Base-by-base conservation (phyloP, 2,329 filamentous ascomycete species). In the Chrysosporium queenslandicum region DNA sequence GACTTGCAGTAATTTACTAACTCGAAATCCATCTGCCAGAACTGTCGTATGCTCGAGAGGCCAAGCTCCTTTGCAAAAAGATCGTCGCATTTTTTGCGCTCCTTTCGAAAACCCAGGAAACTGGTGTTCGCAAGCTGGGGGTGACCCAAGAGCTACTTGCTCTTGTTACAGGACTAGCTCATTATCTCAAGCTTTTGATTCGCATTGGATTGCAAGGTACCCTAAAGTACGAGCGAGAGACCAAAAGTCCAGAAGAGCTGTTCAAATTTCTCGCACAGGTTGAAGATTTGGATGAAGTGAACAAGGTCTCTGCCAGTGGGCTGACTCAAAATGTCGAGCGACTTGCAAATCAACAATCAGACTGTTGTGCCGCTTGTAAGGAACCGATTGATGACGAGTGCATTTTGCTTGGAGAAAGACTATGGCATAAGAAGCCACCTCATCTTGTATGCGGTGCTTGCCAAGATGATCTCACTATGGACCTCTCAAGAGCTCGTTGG, bases 61-160 rank as follows among this genome's bases (percentile, higher is more conserved):
- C 92, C n/a, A 98, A 98, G 70, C 77, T 98, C 47, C 80, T 98
- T n/a, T 98, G 92, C 76, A 98, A 98, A 71, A 98, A 98, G 70
- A 94, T 98, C 51, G 92, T 98, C 4, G 87, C 91, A 23, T 98
- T 98, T 74, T 98, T 98, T 68, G 89, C 89, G 11, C 75, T 98
- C 16, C 77, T 98, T 7, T 94, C 91, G 4, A 95, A 95, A 68
- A 92, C 90, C 1, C 91, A 97, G 65, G 90, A 96, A 63, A 87
- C 83, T 7, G 87, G 85, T n/a, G 82, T 87, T 34, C 80, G 87
- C 53, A 92, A 96, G 66, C 80, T 97, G 39, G 92, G 92, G 40
- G 92, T 98, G 29, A 98, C 92, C 7, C 92, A 98, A 67, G 92
- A 98, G 67, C 78, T 98, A n/a, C 73, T 98, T n/a, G 94, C 91